Conservation (phyloP, 768 basidiomycete genomes). For the Leccinum aurantiacum region DNA sequence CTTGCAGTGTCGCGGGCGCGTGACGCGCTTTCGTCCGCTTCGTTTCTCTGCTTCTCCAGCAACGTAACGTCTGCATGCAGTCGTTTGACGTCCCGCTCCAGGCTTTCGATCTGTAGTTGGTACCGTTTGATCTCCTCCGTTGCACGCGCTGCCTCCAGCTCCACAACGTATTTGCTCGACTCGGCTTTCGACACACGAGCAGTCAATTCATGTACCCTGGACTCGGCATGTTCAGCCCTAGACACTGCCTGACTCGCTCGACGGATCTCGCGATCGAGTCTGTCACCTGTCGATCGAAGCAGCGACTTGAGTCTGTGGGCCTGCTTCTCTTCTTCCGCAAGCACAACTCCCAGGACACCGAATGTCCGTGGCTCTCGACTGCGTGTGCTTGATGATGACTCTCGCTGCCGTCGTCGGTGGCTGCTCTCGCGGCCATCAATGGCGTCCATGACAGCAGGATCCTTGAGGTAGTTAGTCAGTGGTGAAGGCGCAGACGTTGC, state of each 20-base stretch:
- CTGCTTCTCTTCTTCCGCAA: constrained; percentile 58
- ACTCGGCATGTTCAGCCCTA: constrained; percentile 54
- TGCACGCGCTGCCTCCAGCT: constrained; percentile 40
- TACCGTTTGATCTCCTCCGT: constrained; percentile 49
- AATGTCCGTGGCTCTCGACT: constrained; percentile 40
- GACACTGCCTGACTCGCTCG: constrained; percentile 51
- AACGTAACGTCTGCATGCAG: constrained; percentile 28
- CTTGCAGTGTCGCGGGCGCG: constrained; percentile 45
- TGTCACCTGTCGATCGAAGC: constrained; percentile 50
- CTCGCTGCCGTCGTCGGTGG: constrained; percentile 29
- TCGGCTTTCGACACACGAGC: constrained; percentile 43
- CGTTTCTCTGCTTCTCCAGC: constrained; percentile 39
- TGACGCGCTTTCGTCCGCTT: constrained; percentile 43
- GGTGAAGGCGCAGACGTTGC: constrained; percentile 47
- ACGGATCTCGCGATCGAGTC: constrained; percentile 56
- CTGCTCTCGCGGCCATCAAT: constrained; percentile 34
- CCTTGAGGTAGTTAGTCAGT: constrained; percentile 43
- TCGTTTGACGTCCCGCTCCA: constrained; percentile 45
- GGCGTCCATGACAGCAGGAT: constrained; percentile 40
- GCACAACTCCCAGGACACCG: constrained; percentile 42
- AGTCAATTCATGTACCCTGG: constrained; percentile 42
- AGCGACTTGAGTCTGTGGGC: constrained; percentile 53
- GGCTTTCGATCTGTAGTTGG: constrained; percentile 46
- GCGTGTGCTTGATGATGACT: constrained; percentile 39
- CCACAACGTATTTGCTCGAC: constrained; percentile 38